Percentiles rank a stretch among this genome's conserved stretches.
Conservation (phyloP, 768 basidiomycete species). For the Agaricus subrufescens region DNA sequence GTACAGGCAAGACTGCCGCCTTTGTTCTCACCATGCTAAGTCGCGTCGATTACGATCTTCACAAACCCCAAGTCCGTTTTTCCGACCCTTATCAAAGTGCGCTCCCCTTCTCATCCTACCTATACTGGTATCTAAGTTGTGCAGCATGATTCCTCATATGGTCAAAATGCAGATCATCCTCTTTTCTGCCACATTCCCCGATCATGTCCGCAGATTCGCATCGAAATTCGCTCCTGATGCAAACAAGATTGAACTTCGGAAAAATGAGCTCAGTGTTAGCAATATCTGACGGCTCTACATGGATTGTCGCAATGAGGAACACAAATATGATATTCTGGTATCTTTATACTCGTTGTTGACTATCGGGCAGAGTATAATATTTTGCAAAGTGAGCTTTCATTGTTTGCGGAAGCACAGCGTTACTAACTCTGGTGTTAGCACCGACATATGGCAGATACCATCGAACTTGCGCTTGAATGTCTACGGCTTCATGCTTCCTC, state of each 20-base stretch:
- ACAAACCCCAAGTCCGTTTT: slow-evolving; percentile 71
- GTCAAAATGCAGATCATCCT: slow-evolving; percentile 76
- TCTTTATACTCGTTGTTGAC: slow-evolving; percentile 86
- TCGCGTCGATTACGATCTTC: slow-evolving; percentile 78
- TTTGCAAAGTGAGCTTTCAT: slow-evolving; percentile 72
- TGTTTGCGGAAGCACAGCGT: neutral
- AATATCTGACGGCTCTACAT: slow-evolving; percentile 95
- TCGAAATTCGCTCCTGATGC: slow-evolving; percentile 88
- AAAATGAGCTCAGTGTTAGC: slow-evolving; percentile 90
- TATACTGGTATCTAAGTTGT: neutral
- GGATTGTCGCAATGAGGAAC: slow-evolving; percentile 87
- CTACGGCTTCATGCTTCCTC: no score
- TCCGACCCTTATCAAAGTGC: slow-evolving; percentile 47
- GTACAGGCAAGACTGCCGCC: slow-evolving; percentile 98
- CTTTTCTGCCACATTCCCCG: slow-evolving; percentile 98
- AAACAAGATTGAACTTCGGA: slow-evolving; percentile 94
- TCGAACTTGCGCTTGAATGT: no score
- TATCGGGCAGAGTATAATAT: slow-evolving; percentile 98
- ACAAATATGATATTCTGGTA: slow-evolving; percentile 95
- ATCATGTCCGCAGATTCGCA: slow-evolving; percentile 89
- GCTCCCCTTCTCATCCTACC: slow-evolving; percentile 16
- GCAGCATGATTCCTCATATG: slow-evolving; percentile 54
- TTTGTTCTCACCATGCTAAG: slow-evolving; percentile 98
- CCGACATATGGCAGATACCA: slow-evolving; percentile 89
- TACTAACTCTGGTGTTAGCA: slow-evolving; percentile 40